A percentile compares a stretch with the other conserved stretches of the same genome.
phyloP scores from a whole-genome alignment of 1,139 yeast genomes.

The Groenewaldozyma auringiensis region DNA sequence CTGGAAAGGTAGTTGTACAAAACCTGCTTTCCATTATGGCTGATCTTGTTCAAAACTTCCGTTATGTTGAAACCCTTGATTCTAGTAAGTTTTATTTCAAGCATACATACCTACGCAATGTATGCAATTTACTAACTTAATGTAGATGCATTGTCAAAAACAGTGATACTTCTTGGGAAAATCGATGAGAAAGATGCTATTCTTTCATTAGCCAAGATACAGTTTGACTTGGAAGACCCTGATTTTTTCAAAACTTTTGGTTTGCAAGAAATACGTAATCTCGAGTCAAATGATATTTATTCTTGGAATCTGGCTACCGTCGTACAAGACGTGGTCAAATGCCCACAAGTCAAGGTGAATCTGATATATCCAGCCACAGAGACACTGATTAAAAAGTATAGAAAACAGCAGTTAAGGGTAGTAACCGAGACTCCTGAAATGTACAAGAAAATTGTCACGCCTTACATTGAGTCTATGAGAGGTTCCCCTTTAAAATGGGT shows the following conservation, averaged over 20 bases:
- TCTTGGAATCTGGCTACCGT: conserved; percentile 64
- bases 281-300: conserved; percentile 74
- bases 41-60: conserved; percentile 14
- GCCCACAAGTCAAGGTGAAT: conserved; percentile 65
- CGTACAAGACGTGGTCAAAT: conserved; percentile 38
- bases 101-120: neutral
- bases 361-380: conserved; percentile 86
- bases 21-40: too few relatives aligned
- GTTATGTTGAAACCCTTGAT: conserved; percentile 20
- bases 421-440: conserved; percentile 75
- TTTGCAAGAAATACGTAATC: conserved; percentile 33
- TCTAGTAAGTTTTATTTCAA: conserved; percentile 13
- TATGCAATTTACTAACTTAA: neutral
- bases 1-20: too few relatives aligned
- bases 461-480: conserved; percentile 69
- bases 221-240: conserved; percentile 36
- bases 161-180: conserved; percentile 55
- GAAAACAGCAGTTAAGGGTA: conserved; percentile 49
- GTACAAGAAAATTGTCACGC: conserved; percentile 54
- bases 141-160: conserved; percentile 55
- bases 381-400: conserved; percentile 70
- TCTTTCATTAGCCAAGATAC: conserved; percentile 65
- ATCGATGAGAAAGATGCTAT: conserved; percentile 59
- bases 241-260: conserved; percentile 15
- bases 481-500: conserved; percentile 89